Conservation (phyloP, 2,329 filamentous ascomycete species). For the Cercospora zeae-maydis region DNA sequence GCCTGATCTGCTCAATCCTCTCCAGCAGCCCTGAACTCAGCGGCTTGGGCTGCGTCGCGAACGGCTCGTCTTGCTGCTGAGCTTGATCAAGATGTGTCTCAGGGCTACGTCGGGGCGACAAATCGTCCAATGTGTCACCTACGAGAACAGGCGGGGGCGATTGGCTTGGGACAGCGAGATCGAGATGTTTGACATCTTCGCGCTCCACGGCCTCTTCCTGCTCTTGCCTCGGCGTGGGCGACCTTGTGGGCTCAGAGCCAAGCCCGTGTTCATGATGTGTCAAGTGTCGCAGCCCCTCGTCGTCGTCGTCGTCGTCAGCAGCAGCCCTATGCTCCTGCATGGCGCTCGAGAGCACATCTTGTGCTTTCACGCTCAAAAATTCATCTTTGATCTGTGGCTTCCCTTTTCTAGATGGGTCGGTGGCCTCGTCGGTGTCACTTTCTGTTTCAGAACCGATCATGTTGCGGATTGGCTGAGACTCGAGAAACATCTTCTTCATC, state of each 20-base stretch:
- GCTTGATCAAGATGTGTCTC: background rate
- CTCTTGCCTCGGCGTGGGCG: conserved; percentile 32
- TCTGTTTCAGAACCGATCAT: conserved; percentile 21
- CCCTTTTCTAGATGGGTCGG: conserved; percentile 45
- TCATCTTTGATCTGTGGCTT: conserved; percentile 37
- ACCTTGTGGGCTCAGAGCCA: conserved; percentile 22
- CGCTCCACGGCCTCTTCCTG: conserved; percentile 40
- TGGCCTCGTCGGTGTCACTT: conserved; percentile 44
- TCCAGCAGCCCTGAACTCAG: conserved; percentile 37
- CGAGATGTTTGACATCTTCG: conserved; percentile 58
- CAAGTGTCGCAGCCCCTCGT: conserved; percentile 18
- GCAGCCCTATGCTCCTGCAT: conserved; percentile 56
- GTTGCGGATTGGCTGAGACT: conserved; percentile 63
- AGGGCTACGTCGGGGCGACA: background rate
- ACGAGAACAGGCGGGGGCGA: conserved; percentile 18
- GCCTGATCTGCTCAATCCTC: conserved; percentile 39
- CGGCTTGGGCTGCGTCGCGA: conserved; percentile 35
- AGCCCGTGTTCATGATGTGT: conserved; percentile 20
- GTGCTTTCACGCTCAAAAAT: conserved; percentile 55
- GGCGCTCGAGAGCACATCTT: conserved; percentile 61
- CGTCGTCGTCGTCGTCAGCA: background rate
- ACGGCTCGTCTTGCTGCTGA: conserved; percentile 25
- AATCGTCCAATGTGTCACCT: conserved; percentile 20
- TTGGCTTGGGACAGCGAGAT: conserved; percentile 52
- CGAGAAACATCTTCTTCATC: conserved; percentile 89